Evolutionary conservation across 139 green algal genomes (phyloP).

Genomic region (Mesostigma viride): DNA sequence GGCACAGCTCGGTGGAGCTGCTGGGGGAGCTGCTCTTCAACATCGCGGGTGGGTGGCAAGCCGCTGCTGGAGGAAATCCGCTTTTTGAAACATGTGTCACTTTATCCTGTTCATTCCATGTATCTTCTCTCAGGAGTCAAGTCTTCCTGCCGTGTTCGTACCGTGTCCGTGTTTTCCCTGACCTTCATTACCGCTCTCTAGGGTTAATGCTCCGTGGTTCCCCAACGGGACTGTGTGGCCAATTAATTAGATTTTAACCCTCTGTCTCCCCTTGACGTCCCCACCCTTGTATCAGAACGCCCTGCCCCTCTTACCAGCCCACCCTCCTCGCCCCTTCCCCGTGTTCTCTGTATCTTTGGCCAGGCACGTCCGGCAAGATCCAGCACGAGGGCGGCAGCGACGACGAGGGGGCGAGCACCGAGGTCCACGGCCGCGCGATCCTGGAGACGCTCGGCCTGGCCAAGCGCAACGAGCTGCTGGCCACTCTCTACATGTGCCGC

Average conservation of each 20-base stretch:
- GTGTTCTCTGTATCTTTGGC: too few relatives aligned
- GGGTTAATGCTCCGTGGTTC: too few relatives aligned
- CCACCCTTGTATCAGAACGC: too few relatives aligned
- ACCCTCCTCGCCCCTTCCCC: too few relatives aligned
- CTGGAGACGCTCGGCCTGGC: constrained; percentile 54
- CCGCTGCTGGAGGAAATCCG: not conserved
- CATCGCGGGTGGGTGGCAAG: constrained; percentile 11
- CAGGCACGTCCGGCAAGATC: constrained; percentile 76
- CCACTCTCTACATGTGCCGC: constrained; percentile 70
- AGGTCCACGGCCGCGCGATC: constrained; percentile 71
- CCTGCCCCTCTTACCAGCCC: too few relatives aligned
- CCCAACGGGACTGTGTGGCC: too few relatives aligned
- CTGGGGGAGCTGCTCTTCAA: constrained; percentile 93
- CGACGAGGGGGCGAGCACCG: constrained; percentile 78
- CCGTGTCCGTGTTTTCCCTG: not conserved
- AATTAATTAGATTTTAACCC: too few relatives aligned
- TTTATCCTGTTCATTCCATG: not conserved
- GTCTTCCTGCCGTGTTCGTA: not conserved
- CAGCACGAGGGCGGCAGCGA: constrained; percentile 67
- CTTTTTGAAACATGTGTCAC: not conserved
- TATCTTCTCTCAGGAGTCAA: not conserved
- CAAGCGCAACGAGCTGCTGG: constrained; percentile 64
- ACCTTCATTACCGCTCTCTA: too few relatives aligned
- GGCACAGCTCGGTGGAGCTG: constrained; percentile 83
- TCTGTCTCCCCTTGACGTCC: too few relatives aligned